These are phyloP conservation scores for Aspergillus incahuasiensis DNA, from an alignment of 495 filamentous ascomycete species.

Conservation along the genomic window DNA sequence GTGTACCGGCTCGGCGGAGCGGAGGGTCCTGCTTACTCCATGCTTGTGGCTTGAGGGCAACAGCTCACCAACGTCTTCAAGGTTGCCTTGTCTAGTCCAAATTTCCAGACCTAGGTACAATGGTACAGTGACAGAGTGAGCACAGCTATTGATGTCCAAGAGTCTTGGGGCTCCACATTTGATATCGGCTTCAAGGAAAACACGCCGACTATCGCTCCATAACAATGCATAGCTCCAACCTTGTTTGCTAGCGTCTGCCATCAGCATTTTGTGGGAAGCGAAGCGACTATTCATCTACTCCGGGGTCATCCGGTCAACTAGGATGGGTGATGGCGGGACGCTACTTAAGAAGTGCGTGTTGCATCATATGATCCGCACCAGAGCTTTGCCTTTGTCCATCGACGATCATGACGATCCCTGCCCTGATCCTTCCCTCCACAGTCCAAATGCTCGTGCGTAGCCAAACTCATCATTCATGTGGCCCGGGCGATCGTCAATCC, in stretches of 20 bases:
- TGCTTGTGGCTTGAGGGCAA: no score
- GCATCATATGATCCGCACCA: background rate
- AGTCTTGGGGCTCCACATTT: background rate
- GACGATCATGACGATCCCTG: background rate
- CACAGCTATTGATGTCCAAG: background rate
- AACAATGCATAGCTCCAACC: background rate
- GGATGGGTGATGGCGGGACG: background rate
- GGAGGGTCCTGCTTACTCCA: background rate
- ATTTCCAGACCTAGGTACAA: background rate
- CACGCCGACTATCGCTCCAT: background rate
- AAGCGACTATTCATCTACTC: no score
- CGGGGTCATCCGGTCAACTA: no score
- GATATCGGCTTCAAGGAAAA: background rate
- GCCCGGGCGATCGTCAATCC: background rate
- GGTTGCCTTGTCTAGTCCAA: background rate
- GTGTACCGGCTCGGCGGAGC: slow-evolving; percentile 12
- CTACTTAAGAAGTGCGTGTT: background rate
- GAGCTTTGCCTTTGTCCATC: background rate
- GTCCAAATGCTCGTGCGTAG: background rate
- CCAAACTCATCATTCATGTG: background rate
- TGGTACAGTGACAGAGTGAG: background rate
- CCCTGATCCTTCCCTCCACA: background rate
- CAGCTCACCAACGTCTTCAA: no score
- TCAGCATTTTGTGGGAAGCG: background rate
- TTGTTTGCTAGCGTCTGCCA: background rate